These are phyloP conservation scores for Tulasnella sp. DNA, from an alignment of 768 basidiomycete genomes.

Conservation along the genomic window DNA sequence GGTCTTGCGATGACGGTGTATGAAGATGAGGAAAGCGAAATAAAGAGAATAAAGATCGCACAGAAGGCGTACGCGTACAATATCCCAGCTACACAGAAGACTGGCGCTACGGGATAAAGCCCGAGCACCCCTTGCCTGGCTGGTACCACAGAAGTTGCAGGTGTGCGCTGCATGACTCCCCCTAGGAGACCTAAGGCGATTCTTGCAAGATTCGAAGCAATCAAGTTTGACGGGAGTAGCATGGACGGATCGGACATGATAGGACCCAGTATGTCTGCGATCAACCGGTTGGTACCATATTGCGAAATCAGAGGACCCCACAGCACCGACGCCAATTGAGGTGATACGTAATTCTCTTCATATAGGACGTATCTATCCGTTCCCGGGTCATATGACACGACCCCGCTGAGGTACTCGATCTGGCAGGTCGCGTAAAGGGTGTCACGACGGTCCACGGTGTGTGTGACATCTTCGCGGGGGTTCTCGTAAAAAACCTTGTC, in stretches of 20 bases:
- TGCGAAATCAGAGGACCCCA: background rate
- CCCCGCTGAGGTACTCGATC: background rate
- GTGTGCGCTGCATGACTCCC: background rate
- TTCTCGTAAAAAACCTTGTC: background rate
- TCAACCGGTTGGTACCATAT: conserved; percentile 5
- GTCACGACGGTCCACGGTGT: background rate
- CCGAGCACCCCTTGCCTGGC: background rate
- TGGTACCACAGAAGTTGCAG: background rate
- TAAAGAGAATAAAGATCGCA: background rate
- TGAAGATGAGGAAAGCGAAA: background rate
- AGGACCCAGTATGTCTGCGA: background rate
- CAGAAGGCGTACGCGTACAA: background rate
- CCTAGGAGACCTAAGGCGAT: background rate
- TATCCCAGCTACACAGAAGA: background rate
- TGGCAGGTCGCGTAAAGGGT: background rate
- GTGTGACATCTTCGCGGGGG: background rate
- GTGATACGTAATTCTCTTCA: background rate
- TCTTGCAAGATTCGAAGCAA: background rate
- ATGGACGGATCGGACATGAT: background rate
- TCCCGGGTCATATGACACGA: background rate
- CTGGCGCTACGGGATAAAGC: background rate
- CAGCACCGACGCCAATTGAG: background rate
- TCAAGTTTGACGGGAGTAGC: too few relatives aligned
- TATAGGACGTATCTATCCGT: background rate
- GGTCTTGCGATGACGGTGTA: background rate